Percentiles rank a stretch among this genome's conserved stretches.
These are phyloP conservation scores for Reutealis trisperma DNA, from an alignment of 345 rosid species.

Conservation along the genomic window DNA sequence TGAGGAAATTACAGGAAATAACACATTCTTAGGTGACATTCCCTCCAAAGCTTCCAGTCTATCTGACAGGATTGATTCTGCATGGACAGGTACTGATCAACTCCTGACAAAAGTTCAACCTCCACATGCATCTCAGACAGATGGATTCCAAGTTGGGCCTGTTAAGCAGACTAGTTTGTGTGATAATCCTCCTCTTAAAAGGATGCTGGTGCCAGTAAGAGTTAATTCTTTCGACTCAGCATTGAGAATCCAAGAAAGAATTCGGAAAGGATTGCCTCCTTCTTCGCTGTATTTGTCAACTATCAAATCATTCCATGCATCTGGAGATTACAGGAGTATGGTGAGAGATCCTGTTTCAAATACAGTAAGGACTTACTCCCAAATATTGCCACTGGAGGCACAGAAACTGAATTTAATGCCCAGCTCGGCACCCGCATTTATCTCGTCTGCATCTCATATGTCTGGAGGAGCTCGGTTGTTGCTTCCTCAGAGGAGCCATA, in stretches of 20 bases:
- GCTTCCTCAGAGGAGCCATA: slow-evolving; percentile 54
- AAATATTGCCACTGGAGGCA: slow-evolving; percentile 60
- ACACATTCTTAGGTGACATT: slow-evolving; percentile 22
- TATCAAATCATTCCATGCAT: slow-evolving; percentile 79
- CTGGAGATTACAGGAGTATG: slow-evolving; percentile 80
- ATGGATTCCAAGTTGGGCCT: slow-evolving; percentile 36
- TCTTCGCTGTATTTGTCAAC: slow-evolving; percentile 62
- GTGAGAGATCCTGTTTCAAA: slow-evolving; percentile 76
- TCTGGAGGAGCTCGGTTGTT: slow-evolving; percentile 80
- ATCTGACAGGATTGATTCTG: slow-evolving; percentile 95
- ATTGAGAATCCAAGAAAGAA: slow-evolving; percentile 62
- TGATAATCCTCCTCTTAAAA: slow-evolving; percentile 46
- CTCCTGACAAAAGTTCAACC: slow-evolving; percentile 35
- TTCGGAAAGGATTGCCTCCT: slow-evolving; percentile 56
- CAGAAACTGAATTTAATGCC: slow-evolving; percentile 60
- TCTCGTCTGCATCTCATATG: slow-evolving; percentile 63
- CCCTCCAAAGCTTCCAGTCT: slow-evolving; percentile 56
- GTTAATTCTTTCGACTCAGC: slow-evolving; percentile 92
- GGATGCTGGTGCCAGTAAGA: slow-evolving; percentile 54
- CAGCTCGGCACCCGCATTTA: slow-evolving; percentile 49
- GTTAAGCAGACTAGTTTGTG: slow-evolving; percentile 27
- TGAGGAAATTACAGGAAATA: slow-evolving; percentile 36
- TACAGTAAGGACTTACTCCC: slow-evolving; percentile 58
- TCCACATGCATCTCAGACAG: slow-evolving; percentile 31
- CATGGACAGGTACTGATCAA: slow-evolving; percentile 89